Conservation (phyloP, 768 basidiomycete species). For the Naganishia randhawae region DNA sequence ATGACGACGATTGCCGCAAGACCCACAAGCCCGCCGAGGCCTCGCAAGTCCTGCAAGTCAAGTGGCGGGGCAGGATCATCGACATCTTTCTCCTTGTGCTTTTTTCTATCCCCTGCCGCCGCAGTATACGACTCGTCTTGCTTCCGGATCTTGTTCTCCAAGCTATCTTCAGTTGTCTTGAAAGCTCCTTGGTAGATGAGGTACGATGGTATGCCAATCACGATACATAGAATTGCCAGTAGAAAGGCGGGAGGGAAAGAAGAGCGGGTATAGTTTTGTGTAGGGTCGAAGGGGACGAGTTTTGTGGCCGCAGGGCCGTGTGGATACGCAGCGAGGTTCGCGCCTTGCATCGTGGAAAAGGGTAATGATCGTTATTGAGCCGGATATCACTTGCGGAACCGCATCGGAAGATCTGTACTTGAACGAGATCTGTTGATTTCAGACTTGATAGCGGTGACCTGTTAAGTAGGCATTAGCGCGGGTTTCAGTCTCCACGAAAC, state of each 20-base stretch:
- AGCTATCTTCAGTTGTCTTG: conserved; percentile 1
- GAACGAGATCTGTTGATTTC: background rate
- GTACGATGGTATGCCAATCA: conserved; percentile 29
- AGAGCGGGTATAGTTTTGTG: conserved; percentile 13
- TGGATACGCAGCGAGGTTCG: background rate
- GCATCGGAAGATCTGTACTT: background rate
- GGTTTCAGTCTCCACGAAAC: too few relatives aligned
- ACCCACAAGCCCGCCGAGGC: conserved; percentile 26
- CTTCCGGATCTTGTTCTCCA: conserved; percentile 19
- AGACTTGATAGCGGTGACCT: background rate
- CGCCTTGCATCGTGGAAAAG: background rate
- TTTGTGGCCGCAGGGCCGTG: conserved; percentile 8
- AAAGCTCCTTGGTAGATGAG: conserved; percentile 25
- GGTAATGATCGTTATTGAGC: background rate
- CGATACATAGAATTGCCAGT: conserved; percentile 24
- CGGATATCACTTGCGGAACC: background rate
- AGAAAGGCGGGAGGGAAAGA: conserved; percentile 28
- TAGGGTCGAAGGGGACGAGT: conserved; percentile 22
- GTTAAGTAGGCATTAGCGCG: background rate
- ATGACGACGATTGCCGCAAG: conserved; percentile 28
- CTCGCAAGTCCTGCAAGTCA: conserved; percentile 26
- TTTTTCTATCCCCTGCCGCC: conserved; percentile 9
- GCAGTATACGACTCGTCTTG: conserved; percentile 6
- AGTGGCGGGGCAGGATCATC: conserved; percentile 27
- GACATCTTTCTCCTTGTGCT: background rate